Base-by-base conservation (phyloP, 2,329 filamentous ascomycete genomes). In the Aurifilum marmelostoma region DNA sequence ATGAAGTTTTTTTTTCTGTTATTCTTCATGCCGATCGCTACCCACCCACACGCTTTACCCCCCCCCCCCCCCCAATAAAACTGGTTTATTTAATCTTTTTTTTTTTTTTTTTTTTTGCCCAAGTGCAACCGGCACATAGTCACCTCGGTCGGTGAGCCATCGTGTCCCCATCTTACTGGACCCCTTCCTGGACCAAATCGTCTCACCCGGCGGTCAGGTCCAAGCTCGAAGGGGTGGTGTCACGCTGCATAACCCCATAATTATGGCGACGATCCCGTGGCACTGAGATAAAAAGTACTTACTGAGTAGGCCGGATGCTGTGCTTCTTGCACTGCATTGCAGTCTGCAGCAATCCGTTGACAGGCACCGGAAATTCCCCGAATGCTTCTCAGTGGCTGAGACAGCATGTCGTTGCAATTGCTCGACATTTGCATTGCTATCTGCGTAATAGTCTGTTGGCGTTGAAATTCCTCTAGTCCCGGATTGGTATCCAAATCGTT, bases 391-490 rank as follows among this genome's bases (percentile, higher is more conserved):
- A 64, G 69, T 66, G 67, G 67, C 69, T 71, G 69, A 71, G 67
- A 71, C 69, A 69, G 24, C 41, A 34, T 68, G 67, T 68, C 56
- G 63, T 65, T 37, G 56, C 67, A 68, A 68, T 65, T 65, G 67
- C 63, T 67, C 60, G 58, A 61, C 37, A 68, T 63, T 63, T 43
- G 56, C 39, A 54, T 59, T 27, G 34, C 41, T 37, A 64, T 29
- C 41, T 47, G 62, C 27, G 43, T 47, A 50, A 59, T 32, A 64
- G 41, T 34, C 61, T 39, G 61, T 63, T 63, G 41, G 41, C 39
- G 24, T 27, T 50, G 39, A 41, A 59, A 47, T 58, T 47, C 37
- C 54, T 43, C 63, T 62, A 69, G 34, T 56, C 59, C 43, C 24
- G 27, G 32, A 58, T 52, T 29, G 69, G 59, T 64, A 69, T 59